Conservation (phyloP, 139 green algal species). For the Chlorella ohadii region DNA sequence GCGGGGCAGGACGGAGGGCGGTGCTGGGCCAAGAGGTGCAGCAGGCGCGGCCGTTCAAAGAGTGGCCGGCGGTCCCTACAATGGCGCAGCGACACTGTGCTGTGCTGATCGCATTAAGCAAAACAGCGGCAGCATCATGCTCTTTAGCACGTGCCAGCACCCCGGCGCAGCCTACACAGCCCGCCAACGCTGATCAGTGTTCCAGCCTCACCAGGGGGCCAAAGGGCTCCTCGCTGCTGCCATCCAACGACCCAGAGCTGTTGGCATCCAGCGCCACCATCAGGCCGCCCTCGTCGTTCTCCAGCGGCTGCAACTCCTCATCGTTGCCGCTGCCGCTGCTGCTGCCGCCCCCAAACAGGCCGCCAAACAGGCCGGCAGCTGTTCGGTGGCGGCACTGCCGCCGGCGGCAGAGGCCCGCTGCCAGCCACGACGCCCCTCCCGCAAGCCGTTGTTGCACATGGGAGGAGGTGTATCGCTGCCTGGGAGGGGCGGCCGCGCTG, state of each 20-base stretch:
- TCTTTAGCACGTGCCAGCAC: too few species aligned
- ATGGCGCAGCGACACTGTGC: too few species aligned
- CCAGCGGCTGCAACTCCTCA: not conserved
- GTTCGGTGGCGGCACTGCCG: not conserved
- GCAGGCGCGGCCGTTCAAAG: too few species aligned
- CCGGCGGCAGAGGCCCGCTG: too few species aligned
- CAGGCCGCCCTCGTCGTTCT: constrained; percentile 5
- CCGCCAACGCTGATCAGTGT: not conserved
- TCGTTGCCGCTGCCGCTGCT: not conserved
- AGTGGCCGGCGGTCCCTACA: too few species aligned
- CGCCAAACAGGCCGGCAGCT: not conserved
- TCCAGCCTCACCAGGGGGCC: not conserved
- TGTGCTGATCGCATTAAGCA: too few species aligned
- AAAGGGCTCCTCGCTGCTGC: constrained; percentile 21
- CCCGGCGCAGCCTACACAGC: not conserved
- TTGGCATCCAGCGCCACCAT: constrained; percentile 23
- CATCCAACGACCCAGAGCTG: constrained; percentile 4
- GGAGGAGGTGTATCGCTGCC: too few species aligned
- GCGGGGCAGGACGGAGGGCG: not conserved
- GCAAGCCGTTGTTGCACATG: too few species aligned
- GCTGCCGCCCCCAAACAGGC: not conserved
- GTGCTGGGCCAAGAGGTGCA: too few species aligned
- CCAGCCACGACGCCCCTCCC: too few species aligned
- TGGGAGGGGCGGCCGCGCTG: too few species aligned
- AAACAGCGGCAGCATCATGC: too few species aligned